Percentiles rank a stretch among this genome's conserved stretches.
Evolutionary conservation across 352 stramenopile genomes (phyloP).

Genomic region (Globisporangium paddicum): DNA sequence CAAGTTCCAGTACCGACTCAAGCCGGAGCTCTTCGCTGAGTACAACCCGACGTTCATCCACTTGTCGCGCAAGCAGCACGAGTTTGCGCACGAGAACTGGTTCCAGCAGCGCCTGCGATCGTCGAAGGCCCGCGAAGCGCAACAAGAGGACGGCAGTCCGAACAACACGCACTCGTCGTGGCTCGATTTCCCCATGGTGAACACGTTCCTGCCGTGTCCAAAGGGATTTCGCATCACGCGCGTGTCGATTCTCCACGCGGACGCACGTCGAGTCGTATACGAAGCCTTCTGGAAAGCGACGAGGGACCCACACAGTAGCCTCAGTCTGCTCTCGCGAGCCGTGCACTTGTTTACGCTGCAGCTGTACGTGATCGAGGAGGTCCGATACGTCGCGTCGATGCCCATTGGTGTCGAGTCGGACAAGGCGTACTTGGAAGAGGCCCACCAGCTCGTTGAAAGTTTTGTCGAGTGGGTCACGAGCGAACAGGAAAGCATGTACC

Average conservation of each 20-base stretch:
- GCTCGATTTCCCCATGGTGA: slow-evolving; percentile 82
- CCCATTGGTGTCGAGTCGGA: slow-evolving; percentile 35
- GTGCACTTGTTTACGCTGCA: slow-evolving; percentile 82
- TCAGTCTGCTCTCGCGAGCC: slow-evolving; percentile 63
- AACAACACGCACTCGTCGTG: slow-evolving; percentile 73
- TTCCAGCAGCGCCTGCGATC: slow-evolving; percentile 67
- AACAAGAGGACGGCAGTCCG: slow-evolving; percentile 46
- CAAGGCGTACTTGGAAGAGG: slow-evolving; percentile 37
- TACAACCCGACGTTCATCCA: slow-evolving; percentile 87
- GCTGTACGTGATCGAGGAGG: slow-evolving; percentile 75
- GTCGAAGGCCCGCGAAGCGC: slow-evolving; percentile 66
- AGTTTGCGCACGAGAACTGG: slow-evolving; percentile 85
- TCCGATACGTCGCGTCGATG: slow-evolving; percentile 58
- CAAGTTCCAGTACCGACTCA: slow-evolving; percentile 81
- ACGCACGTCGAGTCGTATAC: slow-evolving; percentile 59
- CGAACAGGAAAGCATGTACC: slow-evolving; percentile 31
- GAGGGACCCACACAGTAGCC: slow-evolving; percentile 49
- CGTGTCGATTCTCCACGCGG: slow-evolving; percentile 55
- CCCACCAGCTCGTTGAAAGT: slow-evolving; percentile 33
- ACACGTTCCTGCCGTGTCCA: slow-evolving; percentile 69
- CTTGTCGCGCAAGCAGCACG: slow-evolving; percentile 83
- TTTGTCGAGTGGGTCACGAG: slow-evolving; percentile 59
- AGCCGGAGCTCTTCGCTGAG: slow-evolving; percentile 74
- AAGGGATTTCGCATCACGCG: slow-evolving; percentile 50
- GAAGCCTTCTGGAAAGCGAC: slow-evolving; percentile 62